phyloP scores from a whole-genome alignment of 192 early-diverging fungal genomes.

The Umbelopsis sp. region DNA sequence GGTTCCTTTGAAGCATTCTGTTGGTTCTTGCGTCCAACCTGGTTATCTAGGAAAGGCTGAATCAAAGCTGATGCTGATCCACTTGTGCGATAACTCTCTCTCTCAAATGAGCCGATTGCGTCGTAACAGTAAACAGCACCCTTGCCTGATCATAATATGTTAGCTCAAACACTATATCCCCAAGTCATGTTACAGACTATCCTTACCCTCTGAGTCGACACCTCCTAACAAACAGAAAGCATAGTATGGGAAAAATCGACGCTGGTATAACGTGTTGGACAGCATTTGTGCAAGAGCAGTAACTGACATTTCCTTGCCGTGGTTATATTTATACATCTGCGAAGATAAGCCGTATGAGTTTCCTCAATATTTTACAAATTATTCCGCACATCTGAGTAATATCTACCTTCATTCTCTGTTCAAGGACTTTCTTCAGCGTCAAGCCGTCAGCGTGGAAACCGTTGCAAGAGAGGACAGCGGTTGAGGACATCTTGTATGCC shows the following conservation, averaged over 20 bases:
- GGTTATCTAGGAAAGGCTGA: constrained; percentile 97
- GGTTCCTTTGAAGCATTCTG: constrained; percentile 37
- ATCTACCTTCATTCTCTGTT: constrained; percentile 84
- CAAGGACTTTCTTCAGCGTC: constrained; percentile 79
- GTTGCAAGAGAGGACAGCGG: constrained; percentile 80
- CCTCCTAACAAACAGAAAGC: constrained; percentile 89
- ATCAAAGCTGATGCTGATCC: constrained; percentile 91
- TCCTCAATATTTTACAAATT: not conserved
- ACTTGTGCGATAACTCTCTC: constrained; percentile 70
- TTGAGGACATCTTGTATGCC: constrained; percentile 84
- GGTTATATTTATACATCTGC: constrained; percentile 89
- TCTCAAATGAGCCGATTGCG: constrained; percentile 88
- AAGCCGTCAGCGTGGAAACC: constrained; percentile 90
- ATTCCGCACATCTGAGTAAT: not conserved
- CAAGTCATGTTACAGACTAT: not conserved
- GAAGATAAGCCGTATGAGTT: not conserved
- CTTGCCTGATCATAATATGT: constrained; percentile 55
- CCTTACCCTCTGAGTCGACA: constrained; percentile 79
- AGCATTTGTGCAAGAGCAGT: constrained; percentile 94
- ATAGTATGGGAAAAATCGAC: constrained; percentile 98
- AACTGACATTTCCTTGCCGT: constrained; percentile 86
- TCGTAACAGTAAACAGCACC: constrained; percentile 94
- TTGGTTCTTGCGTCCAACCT: constrained; percentile 81
- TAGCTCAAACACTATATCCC: not conserved
- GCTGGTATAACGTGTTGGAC: constrained; percentile 86